Evolutionary conservation across 805 yeast genomes (phyloP).

Genomic region (Priceomyces medius): DNA sequence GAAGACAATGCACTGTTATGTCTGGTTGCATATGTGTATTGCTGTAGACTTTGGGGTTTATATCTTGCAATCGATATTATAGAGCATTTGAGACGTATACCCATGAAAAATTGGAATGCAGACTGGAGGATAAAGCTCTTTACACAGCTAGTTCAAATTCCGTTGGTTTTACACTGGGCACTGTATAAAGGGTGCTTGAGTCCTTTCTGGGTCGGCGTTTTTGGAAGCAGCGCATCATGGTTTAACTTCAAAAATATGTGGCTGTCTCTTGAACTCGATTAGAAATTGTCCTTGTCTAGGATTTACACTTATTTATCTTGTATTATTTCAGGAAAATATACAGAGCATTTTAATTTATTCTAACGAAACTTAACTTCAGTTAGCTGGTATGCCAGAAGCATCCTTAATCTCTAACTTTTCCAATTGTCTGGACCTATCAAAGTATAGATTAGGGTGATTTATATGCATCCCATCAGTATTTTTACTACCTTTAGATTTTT

Average conservation of each 20-base stretch:
- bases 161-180: constrained; percentile 46
- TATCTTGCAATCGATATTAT: constrained; percentile 39
- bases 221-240: constrained; percentile 46
- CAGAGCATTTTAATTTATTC: background rate
- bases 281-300: background rate
- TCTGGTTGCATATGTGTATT: constrained; percentile 44
- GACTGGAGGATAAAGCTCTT: constrained; percentile 37
- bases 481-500: constrained; percentile 27
- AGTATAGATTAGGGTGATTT: constrained; percentile 85
- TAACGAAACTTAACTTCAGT: background rate
- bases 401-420: constrained; percentile 28
- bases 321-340: constrained; percentile 4
- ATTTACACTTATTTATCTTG: background rate
- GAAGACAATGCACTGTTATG: constrained; percentile 41
- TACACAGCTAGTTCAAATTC: constrained; percentile 39
- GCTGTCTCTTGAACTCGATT: constrained; percentile 31
- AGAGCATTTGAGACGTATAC: constrained; percentile 42
- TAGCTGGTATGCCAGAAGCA: constrained; percentile 3
- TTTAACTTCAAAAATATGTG: constrained; percentile 38
- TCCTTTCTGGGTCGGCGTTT: constrained; percentile 50
- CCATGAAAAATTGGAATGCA: constrained; percentile 33
- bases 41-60: constrained; percentile 45
- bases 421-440: constrained; percentile 67
- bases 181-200: constrained; percentile 43
- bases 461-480: constrained; percentile 59